These are phyloP conservation scores for Yarrowia divulgata DNA, from an alignment of 805 yeast genomes.

Conservation along the genomic window DNA sequence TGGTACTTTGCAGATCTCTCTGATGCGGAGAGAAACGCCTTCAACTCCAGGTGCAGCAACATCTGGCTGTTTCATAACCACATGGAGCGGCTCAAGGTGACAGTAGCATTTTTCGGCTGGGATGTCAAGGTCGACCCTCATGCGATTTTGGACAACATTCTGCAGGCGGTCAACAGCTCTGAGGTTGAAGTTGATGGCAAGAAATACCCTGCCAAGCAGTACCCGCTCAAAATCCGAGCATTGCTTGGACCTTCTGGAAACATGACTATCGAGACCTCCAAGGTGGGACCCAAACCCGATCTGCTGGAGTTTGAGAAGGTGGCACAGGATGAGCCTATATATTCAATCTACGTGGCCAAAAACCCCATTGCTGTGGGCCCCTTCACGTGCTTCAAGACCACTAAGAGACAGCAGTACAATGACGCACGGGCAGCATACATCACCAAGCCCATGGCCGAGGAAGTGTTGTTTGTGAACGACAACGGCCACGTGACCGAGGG, in stretches of 20 bases:
- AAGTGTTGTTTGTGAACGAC: conserved; percentile 35
- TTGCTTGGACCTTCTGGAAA: not conserved
- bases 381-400: conserved; percentile 36
- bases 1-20: conserved; percentile 8
- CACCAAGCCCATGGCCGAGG: conserved; percentile 12
- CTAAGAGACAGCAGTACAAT: conserved; percentile 24
- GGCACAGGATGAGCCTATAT: not conserved
- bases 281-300: conserved; percentile 7
- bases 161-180: conserved; percentile 2
- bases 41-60: not conserved
- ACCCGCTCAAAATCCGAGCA: conserved; percentile 23
- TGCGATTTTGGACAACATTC: conserved; percentile 13
- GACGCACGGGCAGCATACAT: conserved; percentile 15
- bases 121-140: conserved; percentile 3
- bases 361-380: conserved; percentile 8
- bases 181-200: not conserved
- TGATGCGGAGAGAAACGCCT: not conserved
- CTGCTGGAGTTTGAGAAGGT: conserved; percentile 26
- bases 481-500: conserved; percentile 32
- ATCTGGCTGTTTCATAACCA: conserved; percentile 33
- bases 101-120: conserved; percentile 28
- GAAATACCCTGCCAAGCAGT: not conserved
- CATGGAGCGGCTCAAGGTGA: conserved; percentile 25
- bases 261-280: conserved; percentile 16
- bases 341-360: conserved; percentile 2